Base-by-base conservation (phyloP, 1,284 basidiomycete species). In the Ganoderma leucocontextum region DNA sequence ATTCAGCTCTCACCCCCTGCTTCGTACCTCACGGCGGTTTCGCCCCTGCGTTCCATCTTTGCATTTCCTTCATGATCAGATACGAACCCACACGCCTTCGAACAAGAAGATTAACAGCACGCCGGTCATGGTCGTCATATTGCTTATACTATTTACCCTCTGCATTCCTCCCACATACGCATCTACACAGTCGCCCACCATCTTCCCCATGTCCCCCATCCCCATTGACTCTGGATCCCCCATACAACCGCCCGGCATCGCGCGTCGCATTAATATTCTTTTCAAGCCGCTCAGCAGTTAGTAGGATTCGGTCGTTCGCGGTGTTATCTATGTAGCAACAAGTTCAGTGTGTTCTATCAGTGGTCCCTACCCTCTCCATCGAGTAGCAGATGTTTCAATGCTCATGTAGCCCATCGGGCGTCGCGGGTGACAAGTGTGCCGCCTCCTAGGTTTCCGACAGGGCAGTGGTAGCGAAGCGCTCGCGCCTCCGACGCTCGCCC, bases 301-400 rank as follows among this genome's bases (percentile, higher is more conserved):
- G 65, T 69, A 72, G 61, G 58, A 69, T 69, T 69, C 69, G 68
- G 66, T 66, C 68, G 68, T 69, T 72, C 64, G 53, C 41, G 57
- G 71, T 70, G 68, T 66, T 72, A 67, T 72, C 61, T 72, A 70
- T 72, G 71, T 72, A 70, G 71, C 68, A 72, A 64, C 68, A 69
- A 55, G 49, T 58, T 55, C 60, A 57, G 15, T 55, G 52, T 63
- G 62, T 63, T 57, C n/a, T 63, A 57, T 33, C 61, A 52, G 47
- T 35, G 38, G 25, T 41, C 22, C 9, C 9, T 29, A 60, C 38
- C 33, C 19, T 60, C 22, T 22, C 38, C n/a, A 5, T 15, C 22
- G 36, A 60, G 35, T 38, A 4, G 2, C n/a, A 12, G 22, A 9
- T 22, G 55, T 36, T 35, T 38, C 33, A 35, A 38, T 10, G 55